Evolutionary conservation across 148 eudicot genomes (phyloP), one percentile per base, ranked within the genome.

Genomic region (Oxyria digyna): DNA sequence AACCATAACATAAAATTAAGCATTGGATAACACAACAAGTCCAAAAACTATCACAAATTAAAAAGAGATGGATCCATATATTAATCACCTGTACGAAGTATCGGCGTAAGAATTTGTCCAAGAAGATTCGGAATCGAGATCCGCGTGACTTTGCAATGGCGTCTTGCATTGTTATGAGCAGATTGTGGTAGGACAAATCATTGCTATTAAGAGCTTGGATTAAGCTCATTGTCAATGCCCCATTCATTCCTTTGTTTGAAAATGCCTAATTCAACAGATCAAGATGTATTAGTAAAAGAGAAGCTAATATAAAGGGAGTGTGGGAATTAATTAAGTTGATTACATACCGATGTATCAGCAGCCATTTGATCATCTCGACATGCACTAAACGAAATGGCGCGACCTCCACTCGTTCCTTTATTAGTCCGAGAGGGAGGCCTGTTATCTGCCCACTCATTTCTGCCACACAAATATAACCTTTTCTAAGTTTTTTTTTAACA

Each of bases 291-390:
- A 62, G 13, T 9, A n/a, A n/a, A n/a, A n/a, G n/a, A n/a, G n/a
- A n/a, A 27, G 7, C 14, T 24, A 55, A 27, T 13, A 40, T 4
- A 15, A 3, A 40, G 27, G 9, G 31, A n/a, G 3, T 17, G 26
- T 32, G 18, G 13, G 29, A 55, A 20, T 38, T 15, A 31, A 24
- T 5, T 42, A 62, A 41, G n/a, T 24, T 41, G 14, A 10, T n/a
- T 24, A 20, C 87, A 77, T 77, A 90, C 96, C 27, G 78, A 71
- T 70, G 89, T 87, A 80, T 91, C 97, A 31, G 82, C 77, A 67
- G 97, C 91, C 73, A 76, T 62, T 71, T 88, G 89, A 72, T 87
- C 75, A 78, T 91, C 97, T 65, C 80, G 84, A 48, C 94, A 91
- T 6, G 97, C 97, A 74, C 94, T 91, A 33, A 91, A 74, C 67